These are phyloP conservation scores for Polymyxa betae DNA, from an alignment of 208 protist species.

Conservation along the genomic window DNA sequence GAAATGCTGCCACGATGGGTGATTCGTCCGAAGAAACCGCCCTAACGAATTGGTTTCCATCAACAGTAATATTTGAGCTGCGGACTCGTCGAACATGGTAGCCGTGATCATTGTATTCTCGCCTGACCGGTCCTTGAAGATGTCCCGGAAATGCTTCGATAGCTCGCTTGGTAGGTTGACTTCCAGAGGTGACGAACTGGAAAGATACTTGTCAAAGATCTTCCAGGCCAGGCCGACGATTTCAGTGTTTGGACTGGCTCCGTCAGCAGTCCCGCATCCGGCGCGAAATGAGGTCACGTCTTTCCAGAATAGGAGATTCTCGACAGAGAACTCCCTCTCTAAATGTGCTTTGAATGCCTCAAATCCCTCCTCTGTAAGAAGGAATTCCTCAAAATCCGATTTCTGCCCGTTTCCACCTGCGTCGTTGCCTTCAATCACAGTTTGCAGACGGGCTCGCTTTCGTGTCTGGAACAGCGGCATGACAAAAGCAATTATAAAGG, in stretches of 20 bases:
- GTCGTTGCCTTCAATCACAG: too few relatives aligned
- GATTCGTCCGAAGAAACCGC: not conserved
- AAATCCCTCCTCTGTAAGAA: not conserved
- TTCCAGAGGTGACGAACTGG: not conserved
- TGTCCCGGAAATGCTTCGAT: not conserved
- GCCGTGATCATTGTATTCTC: not conserved
- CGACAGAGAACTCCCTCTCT: constrained; percentile 32
- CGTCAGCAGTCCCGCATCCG: not conserved
- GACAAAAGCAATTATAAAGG: too few relatives aligned
- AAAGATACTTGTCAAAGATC: not conserved
- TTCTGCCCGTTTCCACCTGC: not conserved
- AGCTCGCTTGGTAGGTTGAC: not conserved
- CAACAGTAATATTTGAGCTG: not conserved
- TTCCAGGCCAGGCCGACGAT: not conserved
- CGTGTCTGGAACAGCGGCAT: too few relatives aligned
- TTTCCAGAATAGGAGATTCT: constrained; percentile 9
- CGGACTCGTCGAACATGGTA: not conserved
- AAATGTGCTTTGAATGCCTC: constrained; percentile 38
- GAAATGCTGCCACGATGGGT: not conserved
- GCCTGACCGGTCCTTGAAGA: constrained; percentile 1
- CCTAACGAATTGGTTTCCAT: constrained; percentile 4
- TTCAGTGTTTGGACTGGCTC: too few relatives aligned
- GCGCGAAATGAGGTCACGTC: not conserved
- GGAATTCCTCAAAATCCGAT: not conserved
- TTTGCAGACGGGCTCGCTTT: too few relatives aligned